A percentile compares a stretch with the other conserved stretches of the same genome.
phyloP scores from a whole-genome alignment of 805 yeast genomes.

The Metschnikowia koreensis region DNA sequence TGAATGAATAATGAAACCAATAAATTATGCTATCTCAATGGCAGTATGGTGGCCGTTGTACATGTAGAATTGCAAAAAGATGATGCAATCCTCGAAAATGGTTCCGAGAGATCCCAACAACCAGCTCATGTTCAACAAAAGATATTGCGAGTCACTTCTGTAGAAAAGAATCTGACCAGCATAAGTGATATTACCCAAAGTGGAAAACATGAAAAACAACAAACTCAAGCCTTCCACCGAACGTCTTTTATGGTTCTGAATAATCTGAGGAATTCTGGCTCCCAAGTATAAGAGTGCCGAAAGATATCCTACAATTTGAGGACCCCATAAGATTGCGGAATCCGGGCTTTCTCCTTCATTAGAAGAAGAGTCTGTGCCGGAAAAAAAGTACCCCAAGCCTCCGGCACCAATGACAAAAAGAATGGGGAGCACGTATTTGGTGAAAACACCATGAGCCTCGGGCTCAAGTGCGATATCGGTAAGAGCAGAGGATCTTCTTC shows the following conservation, averaged over 20 bases:
- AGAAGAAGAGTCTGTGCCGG: conserved; percentile 29
- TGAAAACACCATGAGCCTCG: conserved; percentile 44
- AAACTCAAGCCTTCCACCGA: conserved; percentile 86
- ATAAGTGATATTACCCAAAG: conserved; percentile 72
- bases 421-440: conserved; percentile 56
- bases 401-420: conserved; percentile 64
- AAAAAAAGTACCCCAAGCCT: conserved; percentile 53
- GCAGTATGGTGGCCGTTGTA: conserved; percentile 40
- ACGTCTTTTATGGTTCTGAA: conserved; percentile 71
- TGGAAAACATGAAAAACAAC: conserved; percentile 70
- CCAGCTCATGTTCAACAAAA: conserved; percentile 69
- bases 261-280: conserved; percentile 77
- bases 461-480: conserved; percentile 51
- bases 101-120: conserved; percentile 77
- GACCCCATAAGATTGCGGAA: conserved; percentile 43
- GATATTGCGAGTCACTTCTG: conserved; percentile 59
- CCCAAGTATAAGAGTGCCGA: conserved; percentile 68
- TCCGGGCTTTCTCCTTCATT: conserved; percentile 20
- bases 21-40: conserved; percentile 3
- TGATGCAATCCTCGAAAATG: conserved; percentile 63
- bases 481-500: conserved; percentile 53
- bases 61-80: conserved; percentile 64
- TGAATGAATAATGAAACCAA: not conserved
- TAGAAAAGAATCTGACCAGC: conserved; percentile 70
- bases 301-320: conserved; percentile 67